A percentile compares a stretch with the other conserved stretches of the same genome.
These are phyloP conservation scores for Sporothrix luriei DNA, from an alignment of 2,329 filamentous ascomycete genomes.

Conservation along the genomic window DNA sequence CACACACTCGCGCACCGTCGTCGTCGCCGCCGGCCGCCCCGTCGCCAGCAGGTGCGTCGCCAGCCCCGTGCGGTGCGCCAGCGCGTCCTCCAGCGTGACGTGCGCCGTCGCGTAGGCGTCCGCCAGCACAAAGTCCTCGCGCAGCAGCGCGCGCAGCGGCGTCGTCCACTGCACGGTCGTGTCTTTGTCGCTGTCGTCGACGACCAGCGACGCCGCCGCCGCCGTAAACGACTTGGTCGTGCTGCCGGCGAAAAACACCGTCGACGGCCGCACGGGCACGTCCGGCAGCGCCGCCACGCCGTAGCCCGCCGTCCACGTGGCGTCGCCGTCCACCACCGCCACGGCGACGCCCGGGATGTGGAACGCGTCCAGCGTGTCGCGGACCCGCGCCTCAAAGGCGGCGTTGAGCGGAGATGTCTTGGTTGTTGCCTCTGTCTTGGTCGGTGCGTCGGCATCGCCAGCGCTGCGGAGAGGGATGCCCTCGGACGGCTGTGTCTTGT, in stretches of 20 bases:
- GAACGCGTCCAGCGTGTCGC: background rate
- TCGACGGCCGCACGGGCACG: background rate
- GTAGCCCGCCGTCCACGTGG: constrained; percentile 1
- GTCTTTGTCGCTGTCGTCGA: constrained; percentile 9
- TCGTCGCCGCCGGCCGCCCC: background rate
- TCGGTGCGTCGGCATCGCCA: background rate
- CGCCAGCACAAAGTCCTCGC: constrained; percentile 11
- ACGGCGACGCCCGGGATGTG: constrained; percentile 7
- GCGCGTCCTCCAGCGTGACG: background rate
- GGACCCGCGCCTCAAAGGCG: background rate
- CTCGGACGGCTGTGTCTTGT: too few relatives aligned
- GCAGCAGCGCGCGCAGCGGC: background rate
- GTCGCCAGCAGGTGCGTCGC: background rate
- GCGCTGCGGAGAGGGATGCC: too few relatives aligned
- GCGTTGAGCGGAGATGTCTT: background rate
- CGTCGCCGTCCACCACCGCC: background rate
- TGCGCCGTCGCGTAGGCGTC: background rate
- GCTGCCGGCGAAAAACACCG: constrained; percentile 3
- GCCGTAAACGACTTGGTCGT: constrained; percentile 12
- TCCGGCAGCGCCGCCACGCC: background rate
- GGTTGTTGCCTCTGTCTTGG: background rate
- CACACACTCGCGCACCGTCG: background rate
- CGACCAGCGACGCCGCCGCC: background rate
- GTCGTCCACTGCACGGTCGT: background rate
- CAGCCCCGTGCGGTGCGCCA: background rate